Base-by-base conservation (phyloP, 768 basidiomycete genomes). In the Lactarius psammicola region DNA sequence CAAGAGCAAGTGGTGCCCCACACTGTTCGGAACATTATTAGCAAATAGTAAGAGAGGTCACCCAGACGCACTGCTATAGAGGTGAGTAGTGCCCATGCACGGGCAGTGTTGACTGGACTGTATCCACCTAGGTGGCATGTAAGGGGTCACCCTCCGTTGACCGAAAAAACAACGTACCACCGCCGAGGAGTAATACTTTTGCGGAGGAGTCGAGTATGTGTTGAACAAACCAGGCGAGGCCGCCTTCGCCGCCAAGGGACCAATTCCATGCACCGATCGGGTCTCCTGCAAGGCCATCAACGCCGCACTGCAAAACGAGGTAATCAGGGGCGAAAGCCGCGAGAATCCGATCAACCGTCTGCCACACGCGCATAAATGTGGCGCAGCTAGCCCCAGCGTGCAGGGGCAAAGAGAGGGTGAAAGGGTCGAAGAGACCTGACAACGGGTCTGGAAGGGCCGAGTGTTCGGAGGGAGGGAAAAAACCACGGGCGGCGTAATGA, bases 201-300 rank as follows among this genome's bases (percentile, higher is more conserved):
- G 84, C 83, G 0, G 90, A 90, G 17, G 75, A 69, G 3, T 81
- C 77, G 18, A 85, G 73, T 13, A 87, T 77, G 17, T 77, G 78
- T 4, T 79, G 74, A 1, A 91, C 69, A 69, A 81, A 88, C 91
- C 89, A 90, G 4, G 87, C 85, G 62, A 95, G 75, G 0, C 92
- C 89, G 3, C 73, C 76, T 49, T 81, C 80, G 0, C 77, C 73
- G 10, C 79, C 84, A 31, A 93, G 75, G 6, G 83, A 79, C 87
- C 88, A 87, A 74, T 93, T 88, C 80, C 89, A 87, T 3, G 84
- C 82, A 4, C 82, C 81, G 75, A 87, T 87, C 1, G 90, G 88
- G 74, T 97, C 95, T 0, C 89, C 92, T 0, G 92, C 87, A 3
- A 98, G 81, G 0, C 87, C 92, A 69, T 98, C 95, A 1, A 86